A percentile compares a stretch with the other conserved stretches of the same genome.
These are phyloP conservation scores for Pisolithus sp. DNA, from an alignment of 768 basidiomycete genomes.

Conservation along the genomic window DNA sequence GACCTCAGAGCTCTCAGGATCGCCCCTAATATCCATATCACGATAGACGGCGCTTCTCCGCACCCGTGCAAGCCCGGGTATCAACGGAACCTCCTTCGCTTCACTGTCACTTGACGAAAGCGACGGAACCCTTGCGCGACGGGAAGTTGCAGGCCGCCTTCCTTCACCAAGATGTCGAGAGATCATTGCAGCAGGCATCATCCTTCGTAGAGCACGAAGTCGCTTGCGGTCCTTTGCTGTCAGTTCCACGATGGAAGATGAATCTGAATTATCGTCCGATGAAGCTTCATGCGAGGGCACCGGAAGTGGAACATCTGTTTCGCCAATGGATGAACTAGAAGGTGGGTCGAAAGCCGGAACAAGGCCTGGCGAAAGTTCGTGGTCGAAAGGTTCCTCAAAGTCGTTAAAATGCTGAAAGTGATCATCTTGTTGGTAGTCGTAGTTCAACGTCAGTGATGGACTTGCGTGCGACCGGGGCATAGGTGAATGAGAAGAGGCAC, in stretches of 20 bases:
- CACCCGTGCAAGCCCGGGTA: conserved; percentile 47
- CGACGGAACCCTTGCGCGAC: conserved; percentile 4
- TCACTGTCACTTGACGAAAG: conserved; percentile 22
- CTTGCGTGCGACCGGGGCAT: neutral
- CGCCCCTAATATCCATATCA: conserved; percentile 47
- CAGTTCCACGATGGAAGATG: conserved; percentile 12
- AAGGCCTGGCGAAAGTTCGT: conserved; percentile 4
- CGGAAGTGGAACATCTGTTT: conserved; percentile 11
- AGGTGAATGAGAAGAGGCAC: conserved; percentile 9
- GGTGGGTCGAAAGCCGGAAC: conserved; percentile 3
- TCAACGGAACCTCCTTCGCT: conserved; percentile 34
- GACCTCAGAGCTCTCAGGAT: conserved; percentile 54
- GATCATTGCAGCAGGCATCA: conserved; percentile 54
- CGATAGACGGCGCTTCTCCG: conserved; percentile 29
- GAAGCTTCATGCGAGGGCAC: conserved; percentile 9
- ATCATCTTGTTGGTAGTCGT: conserved; percentile 10
- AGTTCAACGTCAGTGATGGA: conserved; percentile 10
- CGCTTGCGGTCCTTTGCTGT: conserved; percentile 29
- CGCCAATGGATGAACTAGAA: conserved; percentile 11
- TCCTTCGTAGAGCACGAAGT: conserved; percentile 35
- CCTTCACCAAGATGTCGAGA: conserved; percentile 23
- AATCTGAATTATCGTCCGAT: conserved; percentile 13
- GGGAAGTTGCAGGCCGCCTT: conserved; percentile 7
- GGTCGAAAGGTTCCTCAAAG: neutral
- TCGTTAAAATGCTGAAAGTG: conserved; percentile 10